phyloP scores from a whole-genome alignment of 257 asterid species.

The Nyctanthes arbortristis region DNA sequence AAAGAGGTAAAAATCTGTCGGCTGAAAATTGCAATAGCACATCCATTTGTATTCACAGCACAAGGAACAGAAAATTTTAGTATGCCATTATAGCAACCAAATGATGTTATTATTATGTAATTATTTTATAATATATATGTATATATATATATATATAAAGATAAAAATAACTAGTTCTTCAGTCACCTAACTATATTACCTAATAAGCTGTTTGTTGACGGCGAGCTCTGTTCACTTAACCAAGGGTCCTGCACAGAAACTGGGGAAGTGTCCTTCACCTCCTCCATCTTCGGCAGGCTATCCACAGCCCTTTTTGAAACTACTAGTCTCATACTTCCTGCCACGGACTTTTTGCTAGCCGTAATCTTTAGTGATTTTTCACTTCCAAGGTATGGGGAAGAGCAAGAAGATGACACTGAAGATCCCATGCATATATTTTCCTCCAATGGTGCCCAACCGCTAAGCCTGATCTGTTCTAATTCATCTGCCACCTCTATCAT shows the following conservation, averaged over 20 bases:
- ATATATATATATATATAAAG: conserved; percentile 8
- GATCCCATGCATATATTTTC: conserved; percentile 49
- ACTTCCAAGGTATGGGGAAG: conserved; percentile 52
- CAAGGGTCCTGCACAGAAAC: conserved; percentile 69
- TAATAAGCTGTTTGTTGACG: conserved; percentile 57
- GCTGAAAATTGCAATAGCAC: background rate
- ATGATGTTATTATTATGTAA: background rate
- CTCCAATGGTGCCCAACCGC: conserved; percentile 65
- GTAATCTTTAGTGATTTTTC: conserved; percentile 44
- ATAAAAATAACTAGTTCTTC: background rate
- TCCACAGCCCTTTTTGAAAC: conserved; percentile 32
- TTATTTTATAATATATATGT: background rate
- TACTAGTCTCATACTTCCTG: conserved; percentile 43
- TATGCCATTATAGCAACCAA: conserved; percentile 18
- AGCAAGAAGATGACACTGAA: conserved; percentile 58
- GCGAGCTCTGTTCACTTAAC: conserved; percentile 59
- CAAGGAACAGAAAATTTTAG: conserved; percentile 25
- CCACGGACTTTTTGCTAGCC: conserved; percentile 35
- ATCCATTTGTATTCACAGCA: conserved; percentile 8
- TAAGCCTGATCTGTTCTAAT: conserved; percentile 59
- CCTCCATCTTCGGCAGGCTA: conserved; percentile 30
- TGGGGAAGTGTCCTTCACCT: conserved; percentile 47
- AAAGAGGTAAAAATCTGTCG: background rate
- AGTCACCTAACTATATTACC: conserved; percentile 34
- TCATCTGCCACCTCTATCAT: conserved; percentile 80